Evolutionary conservation across 306 rosid species (phyloP), one percentile per base, ranked within the genome.

Genomic region (Rubus idaeus): DNA sequence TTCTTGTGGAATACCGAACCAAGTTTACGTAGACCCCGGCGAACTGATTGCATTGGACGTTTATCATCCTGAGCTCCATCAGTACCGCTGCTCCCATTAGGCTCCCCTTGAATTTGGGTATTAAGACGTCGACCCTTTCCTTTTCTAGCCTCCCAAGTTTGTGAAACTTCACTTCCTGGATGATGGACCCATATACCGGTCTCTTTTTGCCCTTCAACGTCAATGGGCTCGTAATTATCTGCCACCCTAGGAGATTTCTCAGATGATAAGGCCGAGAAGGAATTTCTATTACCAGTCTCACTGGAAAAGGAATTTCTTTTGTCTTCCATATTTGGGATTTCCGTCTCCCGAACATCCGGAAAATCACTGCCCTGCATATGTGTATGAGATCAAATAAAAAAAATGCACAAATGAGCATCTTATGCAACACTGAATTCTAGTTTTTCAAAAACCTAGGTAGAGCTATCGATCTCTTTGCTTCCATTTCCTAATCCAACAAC

Each of bases 121-220:
- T 90, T 97, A 40, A 70, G 76, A 73, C 86, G 89, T 30, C 96
- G 86, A 70, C 45, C 81, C 86, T 77, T 91, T 76, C 99, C 98
- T 89, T 96, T 96, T 70, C 97, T 88, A 49, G 94, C 88, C 87
- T 88, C 90, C 96, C 96, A 96, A 55, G 76, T 88, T 77, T 86
- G 92, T 55, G 79, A 71, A 83, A 87, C 82, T 75, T 96, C 93
- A 63, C 87, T 96, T 79, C 99, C 99, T 9, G 99, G 99, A 14
- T 85, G 96, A 74, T 92, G 99, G 70, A 93, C 90, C 99, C 99
- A 96, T 76, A 96, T 71, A 44, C 97, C 99, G 0, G 97, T 88
- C 68, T 91, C 89, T 57, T 81, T 88, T 81, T 92, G 96, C 76
- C 99, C 99, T 60, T 92, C 84, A 6, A 96, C 49, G 42, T 96